These are phyloP conservation scores for Clonostachys solani DNA, from an alignment of 2,329 filamentous ascomycete species.

Conservation along the genomic window DNA sequence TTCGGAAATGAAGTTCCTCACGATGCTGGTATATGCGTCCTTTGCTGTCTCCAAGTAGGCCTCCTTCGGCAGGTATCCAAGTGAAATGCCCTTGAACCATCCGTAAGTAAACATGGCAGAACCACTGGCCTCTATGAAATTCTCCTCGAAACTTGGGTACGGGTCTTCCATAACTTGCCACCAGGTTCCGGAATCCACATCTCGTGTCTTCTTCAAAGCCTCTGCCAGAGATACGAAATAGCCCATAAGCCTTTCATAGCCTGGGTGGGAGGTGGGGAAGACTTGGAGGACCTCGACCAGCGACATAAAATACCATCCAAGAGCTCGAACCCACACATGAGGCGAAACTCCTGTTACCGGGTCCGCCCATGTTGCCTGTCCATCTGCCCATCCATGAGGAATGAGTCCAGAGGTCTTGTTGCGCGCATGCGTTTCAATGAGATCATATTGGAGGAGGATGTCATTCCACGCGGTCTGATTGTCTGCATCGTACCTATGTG, in stretches of 20 bases:
- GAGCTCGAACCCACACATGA: conserved; percentile 42
- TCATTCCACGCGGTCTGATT: conserved; percentile 35
- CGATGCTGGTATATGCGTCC: conserved; percentile 18
- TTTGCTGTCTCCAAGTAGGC: conserved; percentile 6
- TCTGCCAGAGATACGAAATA: conserved; percentile 31
- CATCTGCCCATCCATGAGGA: conserved; percentile 47
- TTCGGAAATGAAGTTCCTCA: conserved; percentile 34
- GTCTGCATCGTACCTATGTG: conserved; percentile 19
- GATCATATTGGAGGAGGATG: conserved; percentile 34
- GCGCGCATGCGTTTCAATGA: conserved; percentile 34
- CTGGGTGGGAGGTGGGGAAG: conserved; percentile 24
- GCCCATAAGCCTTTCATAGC: conserved; percentile 20
- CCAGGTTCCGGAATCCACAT: conserved; percentile 41
- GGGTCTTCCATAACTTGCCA: conserved; percentile 50
- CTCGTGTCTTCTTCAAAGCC: conserved; percentile 32
- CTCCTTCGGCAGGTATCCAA: conserved; percentile 7
- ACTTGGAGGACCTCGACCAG: conserved; percentile 41
- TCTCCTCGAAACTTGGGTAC: conserved; percentile 37
- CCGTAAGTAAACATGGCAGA: conserved; percentile 52
- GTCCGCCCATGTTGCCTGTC: conserved; percentile 42
- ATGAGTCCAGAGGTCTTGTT: conserved; percentile 30
- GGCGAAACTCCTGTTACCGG: conserved; percentile 39
- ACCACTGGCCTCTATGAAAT: conserved; percentile 55
- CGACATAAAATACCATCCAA: conserved; percentile 47
- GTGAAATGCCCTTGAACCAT: conserved; percentile 30